These are phyloP conservation scores for Thuidium tamariscinum DNA, from an alignment of 225 moss, liverwort and hornwort genomes.

Conservation along the genomic window DNA sequence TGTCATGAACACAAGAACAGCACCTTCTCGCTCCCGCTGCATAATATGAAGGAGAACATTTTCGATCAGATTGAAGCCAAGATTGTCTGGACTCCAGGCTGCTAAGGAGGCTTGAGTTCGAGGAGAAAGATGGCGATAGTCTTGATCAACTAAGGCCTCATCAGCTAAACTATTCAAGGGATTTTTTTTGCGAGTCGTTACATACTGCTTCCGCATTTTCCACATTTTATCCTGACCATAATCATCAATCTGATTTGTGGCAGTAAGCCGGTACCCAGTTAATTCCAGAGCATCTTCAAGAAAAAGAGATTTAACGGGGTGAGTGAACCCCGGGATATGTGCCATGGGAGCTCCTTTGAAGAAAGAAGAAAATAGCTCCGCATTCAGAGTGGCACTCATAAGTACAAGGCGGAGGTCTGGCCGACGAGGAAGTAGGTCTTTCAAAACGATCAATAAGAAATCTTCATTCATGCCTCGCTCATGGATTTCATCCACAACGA, in stretches of 20 bases:
- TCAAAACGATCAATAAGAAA: slow-evolving; percentile 79
- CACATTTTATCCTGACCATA: slow-evolving; percentile 89
- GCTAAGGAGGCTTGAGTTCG: slow-evolving; percentile 69
- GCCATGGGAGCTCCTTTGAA: slow-evolving; percentile 68
- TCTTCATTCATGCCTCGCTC: slow-evolving; percentile 99
- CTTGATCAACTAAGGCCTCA: slow-evolving; percentile 62
- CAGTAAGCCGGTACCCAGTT: slow-evolving; percentile 60
- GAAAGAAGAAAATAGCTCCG: slow-evolving; percentile 86
- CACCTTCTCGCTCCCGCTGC: slow-evolving; percentile 57
- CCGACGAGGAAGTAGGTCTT: slow-evolving; percentile 71
- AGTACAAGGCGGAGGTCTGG: slow-evolving; percentile 79
- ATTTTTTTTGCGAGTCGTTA: slow-evolving; percentile 54
- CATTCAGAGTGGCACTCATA: slow-evolving; percentile 99
- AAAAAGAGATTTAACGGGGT: slow-evolving; percentile 68
- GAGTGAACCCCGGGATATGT: slow-evolving; percentile 91
- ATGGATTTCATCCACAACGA: slow-evolving; percentile 94
- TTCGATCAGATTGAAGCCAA: slow-evolving; percentile 82
- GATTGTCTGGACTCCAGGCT: slow-evolving; percentile 85
- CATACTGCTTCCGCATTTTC: slow-evolving; percentile 82
- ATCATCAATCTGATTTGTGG: slow-evolving; percentile 87
- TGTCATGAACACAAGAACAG: slow-evolving; percentile 94
- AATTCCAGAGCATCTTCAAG: slow-evolving; percentile 64
- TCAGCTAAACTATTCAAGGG: slow-evolving; percentile 66
- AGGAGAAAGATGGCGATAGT: slow-evolving; percentile 41
- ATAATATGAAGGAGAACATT: slow-evolving; percentile 61